A percentile compares a stretch with the other conserved stretches of the same genome.
Evolutionary conservation across 1,139 yeast genomes (phyloP).

Genomic region (Magnusiomyces clavatus): DNA sequence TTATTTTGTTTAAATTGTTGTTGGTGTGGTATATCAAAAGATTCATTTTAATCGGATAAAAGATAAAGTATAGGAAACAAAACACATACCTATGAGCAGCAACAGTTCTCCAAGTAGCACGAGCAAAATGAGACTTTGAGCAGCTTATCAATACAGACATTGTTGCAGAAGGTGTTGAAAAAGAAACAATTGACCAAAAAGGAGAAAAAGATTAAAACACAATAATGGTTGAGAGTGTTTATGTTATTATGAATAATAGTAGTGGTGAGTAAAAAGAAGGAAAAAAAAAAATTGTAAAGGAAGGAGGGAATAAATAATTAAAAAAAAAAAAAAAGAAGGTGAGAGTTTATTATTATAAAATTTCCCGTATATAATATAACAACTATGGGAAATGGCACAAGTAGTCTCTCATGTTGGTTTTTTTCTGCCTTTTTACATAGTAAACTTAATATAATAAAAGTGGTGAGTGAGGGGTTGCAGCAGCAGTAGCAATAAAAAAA

Average conservation of each 20-base stretch:
- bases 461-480: no score
- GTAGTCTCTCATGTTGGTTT: no score
- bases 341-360: neutral
- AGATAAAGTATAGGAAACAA: neutral
- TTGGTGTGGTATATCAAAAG: no score
- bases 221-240: no score
- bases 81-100: neutral
- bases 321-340: neutral
- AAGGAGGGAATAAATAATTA: neutral
- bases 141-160: conserved; percentile 1
- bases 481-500: no score
- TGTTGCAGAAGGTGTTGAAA: neutral
- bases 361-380: no score
- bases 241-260: neutral
- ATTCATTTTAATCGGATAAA: no score
- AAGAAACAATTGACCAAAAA: neutral
- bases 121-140: conserved; percentile 2
- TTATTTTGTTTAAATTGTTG: no score
- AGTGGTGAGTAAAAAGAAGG: neutral
- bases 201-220: neutral
- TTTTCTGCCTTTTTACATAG: no score
- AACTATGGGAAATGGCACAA: no score
- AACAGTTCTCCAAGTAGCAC: neutral
- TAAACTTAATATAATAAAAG: no score
- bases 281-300: neutral